Evolutionary conservation across 129 eudicot species (phyloP), one percentile per base, ranked within the genome.

Genomic region (Sambucus nigra): DNA sequence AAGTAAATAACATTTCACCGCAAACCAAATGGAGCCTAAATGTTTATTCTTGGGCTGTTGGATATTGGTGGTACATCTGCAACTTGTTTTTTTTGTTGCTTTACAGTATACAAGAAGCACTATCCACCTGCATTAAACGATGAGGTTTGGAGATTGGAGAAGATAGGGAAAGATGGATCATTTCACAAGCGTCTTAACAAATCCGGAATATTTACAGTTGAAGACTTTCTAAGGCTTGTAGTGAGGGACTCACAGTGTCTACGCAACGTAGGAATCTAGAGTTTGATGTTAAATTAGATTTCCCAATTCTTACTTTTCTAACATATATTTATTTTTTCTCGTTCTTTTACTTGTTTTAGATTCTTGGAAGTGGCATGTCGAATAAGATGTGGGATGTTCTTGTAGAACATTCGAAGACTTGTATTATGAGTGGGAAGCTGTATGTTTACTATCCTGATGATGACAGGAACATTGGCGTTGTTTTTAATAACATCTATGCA

Each of bases 381-480:
- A 92, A 86, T 73, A 92, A 86, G 73, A 92, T 92, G 99, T 92
- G 99, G 99, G 99, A 92, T 18, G 77, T 66, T 38, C 99, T 92
- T 27, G 75, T 82, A 41, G 96, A 92, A 59, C 99, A 92, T 66
- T 82, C 99, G 18, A 92, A 92, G 78, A 92, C 99, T 27, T 92
- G 99, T 66, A 82, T 83, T 45, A 69, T 92, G 53, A 73, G 96
- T 46, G 96, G 82, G 59, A 92, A 86, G 74, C 84, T 86, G 33
- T 82, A 86, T 57, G 80, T 92, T 19, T 92, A 86, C 59, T 92
- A 92, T 71, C 83, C 99, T 7, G 87, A 83, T 62, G 99, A 76
- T 54, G 69, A 66, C 55, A 74, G 79, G 53, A 81, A 81, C 47
- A 80, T 86, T 67, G 96, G 99, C 40, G 94, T 92, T 23, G 88